A percentile compares a stretch with the other conserved stretches of the same genome.
Conservation (phyloP, 371 early-diverging fungal species). For the Mortierella polycephala region DNA sequence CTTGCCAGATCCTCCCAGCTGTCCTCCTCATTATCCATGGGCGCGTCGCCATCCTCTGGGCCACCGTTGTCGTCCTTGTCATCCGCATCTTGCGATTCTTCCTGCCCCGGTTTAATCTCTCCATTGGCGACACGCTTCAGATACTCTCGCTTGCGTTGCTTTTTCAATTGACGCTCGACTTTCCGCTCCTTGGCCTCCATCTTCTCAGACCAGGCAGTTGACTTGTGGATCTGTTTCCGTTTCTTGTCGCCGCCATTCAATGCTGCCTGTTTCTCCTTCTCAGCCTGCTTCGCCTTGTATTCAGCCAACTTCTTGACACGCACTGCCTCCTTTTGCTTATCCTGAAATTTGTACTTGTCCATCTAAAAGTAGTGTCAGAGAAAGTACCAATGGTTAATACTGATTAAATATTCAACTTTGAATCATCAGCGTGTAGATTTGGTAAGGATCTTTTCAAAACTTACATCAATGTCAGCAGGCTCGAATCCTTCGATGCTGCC, state of each 20-base stretch:
- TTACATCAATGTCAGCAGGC: constrained; percentile 62
- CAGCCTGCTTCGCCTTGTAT: constrained; percentile 54
- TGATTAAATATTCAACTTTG: too few species aligned
- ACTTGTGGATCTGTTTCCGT: constrained; percentile 44
- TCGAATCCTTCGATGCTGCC: constrained; percentile 56
- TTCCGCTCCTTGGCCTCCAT: constrained; percentile 73
- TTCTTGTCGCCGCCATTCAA: constrained; percentile 26
- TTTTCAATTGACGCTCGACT: constrained; percentile 74
- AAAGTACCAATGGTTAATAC: background rate
- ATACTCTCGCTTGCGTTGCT: constrained; percentile 68
- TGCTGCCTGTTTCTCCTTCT: constrained; percentile 36
- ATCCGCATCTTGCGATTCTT: constrained; percentile 5
- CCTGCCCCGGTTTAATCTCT: constrained; percentile 20
- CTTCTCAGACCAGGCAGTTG: constrained; percentile 80
- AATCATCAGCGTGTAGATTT: background rate
- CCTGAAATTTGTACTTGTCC: constrained; percentile 71
- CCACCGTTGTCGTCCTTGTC: constrained; percentile 4
- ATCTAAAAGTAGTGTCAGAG: constrained; percentile 36
- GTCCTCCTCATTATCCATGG: constrained; percentile 21
- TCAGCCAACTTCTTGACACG: constrained; percentile 70
- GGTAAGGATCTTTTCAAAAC: constrained; percentile 13
- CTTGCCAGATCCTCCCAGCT: constrained; percentile 27
- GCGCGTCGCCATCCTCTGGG: constrained; percentile 8
- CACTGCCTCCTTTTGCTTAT: constrained; percentile 82
- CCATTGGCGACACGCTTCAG: constrained; percentile 58